Evolutionary conservation across 257 asterid genomes (phyloP).

Genomic region (Gynochthodes officinalis): DNA sequence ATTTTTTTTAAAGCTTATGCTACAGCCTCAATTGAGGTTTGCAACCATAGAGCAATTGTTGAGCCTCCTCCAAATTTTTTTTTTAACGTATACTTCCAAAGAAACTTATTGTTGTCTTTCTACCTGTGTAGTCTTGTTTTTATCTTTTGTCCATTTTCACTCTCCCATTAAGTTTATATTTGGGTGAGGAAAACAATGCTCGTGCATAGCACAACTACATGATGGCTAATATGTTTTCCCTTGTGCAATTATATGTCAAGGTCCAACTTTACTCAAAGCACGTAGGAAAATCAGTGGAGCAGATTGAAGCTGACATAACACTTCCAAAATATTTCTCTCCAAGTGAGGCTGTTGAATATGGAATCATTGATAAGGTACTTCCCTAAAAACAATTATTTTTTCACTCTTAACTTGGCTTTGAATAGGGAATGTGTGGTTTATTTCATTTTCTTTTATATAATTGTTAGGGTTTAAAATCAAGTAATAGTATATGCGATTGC

Average conservation of each 20-base stretch:
- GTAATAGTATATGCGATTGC: no score
- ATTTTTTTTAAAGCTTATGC: background rate
- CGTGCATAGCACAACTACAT: background rate
- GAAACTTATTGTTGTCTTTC: background rate
- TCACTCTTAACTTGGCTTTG: background rate
- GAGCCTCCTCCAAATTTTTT: background rate
- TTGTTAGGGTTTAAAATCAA: no score
- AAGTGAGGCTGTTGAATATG: slow-evolving; percentile 93
- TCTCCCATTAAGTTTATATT: background rate
- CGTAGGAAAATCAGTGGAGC: slow-evolving; percentile 74
- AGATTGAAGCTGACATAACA: slow-evolving; percentile 89
- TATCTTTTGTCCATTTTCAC: background rate
- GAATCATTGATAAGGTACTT: slow-evolving; percentile 90
- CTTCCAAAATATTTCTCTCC: slow-evolving; percentile 96
- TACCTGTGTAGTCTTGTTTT: background rate
- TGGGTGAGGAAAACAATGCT: background rate
- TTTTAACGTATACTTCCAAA: background rate
- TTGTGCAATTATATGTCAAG: slow-evolving; percentile 38
- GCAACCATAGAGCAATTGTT: background rate
- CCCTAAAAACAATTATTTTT: background rate
- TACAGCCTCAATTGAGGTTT: background rate
- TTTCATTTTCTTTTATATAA: no score
- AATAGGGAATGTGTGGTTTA: slow-evolving; percentile 8
- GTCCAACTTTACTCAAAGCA: slow-evolving; percentile 72
- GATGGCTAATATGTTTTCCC: background rate